Evolutionary conservation across 805 yeast genomes (phyloP), one percentile per base, ranked within the genome.

Genomic region (Yarrowia sp.): DNA sequence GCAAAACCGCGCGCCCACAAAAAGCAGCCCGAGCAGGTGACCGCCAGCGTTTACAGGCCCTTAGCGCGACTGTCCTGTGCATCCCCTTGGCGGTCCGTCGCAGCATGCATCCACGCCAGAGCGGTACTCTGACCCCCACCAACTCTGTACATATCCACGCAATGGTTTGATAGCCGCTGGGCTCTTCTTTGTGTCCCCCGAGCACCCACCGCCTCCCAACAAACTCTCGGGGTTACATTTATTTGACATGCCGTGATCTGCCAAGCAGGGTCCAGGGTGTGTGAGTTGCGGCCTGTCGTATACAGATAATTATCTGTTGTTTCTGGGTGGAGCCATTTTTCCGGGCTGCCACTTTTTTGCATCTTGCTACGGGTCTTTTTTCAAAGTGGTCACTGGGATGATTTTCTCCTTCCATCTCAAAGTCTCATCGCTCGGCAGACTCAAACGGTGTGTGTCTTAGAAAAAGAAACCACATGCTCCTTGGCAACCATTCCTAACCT

Each of bases 211-310:
- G 28, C 28, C 28, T 22, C 28, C 28, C 28, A 22, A 18, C 51
- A 47, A 48, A 48, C 55, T 48, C 55, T 35, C 17, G 31, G 31
- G 31, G 55, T 48, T 48, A 48, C 41, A 48, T 48, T 32, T 17
- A 17, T 32, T 10, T 8, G 39, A 18, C 15, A 14, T 45, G 53
- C 53, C 28, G 38, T 9, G 41, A 48, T 33, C 55, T 48, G 41
- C 55, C 55, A 48, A 48, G 55, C 55, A 48, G 55, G 55, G 55
- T 48, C 55, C 55, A 35, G 41, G 55, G 55, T 33, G 55, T 7
- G 15, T 47, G 28, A 31, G 36, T 45, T 33, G 18, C 53, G 39
- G 53, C 31, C 22, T 5, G 35, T 48, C 55, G 55, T 48, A 48
- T 48, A 17, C 14, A 1, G 22, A 47, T 47, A 47, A 47, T 47